A percentile compares a stretch with the other conserved stretches of the same genome.
phyloP scores from a whole-genome alignment of 306 rosid genomes.

The Prunus dulcis region DNA sequence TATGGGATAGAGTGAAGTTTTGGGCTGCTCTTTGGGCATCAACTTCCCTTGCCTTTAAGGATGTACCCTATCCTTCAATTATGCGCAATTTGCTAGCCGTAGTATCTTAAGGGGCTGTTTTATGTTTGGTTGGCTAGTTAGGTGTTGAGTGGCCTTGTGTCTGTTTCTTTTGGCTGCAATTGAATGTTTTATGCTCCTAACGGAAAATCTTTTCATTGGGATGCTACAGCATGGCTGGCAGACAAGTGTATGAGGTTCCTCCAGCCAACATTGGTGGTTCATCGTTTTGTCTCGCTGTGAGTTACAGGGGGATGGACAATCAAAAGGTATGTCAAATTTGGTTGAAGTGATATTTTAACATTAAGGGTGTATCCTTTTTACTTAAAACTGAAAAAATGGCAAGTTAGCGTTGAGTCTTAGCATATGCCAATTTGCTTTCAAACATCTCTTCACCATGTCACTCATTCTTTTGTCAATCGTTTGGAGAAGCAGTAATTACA shows the following conservation, averaged over 20 bases:
- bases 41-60: no score
- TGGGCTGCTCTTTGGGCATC: no score
- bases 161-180: no score
- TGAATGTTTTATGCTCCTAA: background rate
- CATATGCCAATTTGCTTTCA: background rate
- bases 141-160: no score
- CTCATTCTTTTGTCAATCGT: no score
- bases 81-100: no score
- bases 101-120: no score
- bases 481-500: no score
- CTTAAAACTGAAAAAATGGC: background rate
- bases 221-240: slow-evolving; percentile 80
- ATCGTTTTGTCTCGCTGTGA: slow-evolving; percentile 63
- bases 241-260: slow-evolving; percentile 82
- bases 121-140: no score
- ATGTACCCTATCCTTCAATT: no score
- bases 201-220: slow-evolving; percentile 16
- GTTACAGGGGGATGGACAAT: slow-evolving; percentile 74
- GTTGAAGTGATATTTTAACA: slow-evolving; percentile 11
- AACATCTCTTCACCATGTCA: background rate
- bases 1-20: no score
- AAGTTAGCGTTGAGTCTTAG: background rate
- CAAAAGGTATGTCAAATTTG: slow-evolving; percentile 54
- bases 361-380: background rate
- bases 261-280: slow-evolving; percentile 69